Conservation (phyloP, 2,329 filamentous ascomycete species). For the Nannizziopsis barbatae region DNA sequence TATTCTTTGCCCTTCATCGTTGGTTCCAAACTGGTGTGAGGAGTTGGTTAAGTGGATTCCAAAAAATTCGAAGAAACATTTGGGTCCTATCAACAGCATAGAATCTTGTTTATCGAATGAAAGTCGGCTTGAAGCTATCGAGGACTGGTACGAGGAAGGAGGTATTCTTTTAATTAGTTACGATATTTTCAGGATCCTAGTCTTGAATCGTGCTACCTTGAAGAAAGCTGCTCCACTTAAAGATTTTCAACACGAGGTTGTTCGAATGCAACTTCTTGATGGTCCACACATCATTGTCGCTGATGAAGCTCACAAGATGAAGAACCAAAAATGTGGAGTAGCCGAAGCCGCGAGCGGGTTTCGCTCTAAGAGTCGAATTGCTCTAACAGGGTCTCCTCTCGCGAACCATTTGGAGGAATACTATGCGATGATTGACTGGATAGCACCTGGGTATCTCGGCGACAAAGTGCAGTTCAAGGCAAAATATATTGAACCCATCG, state of each 20-base stretch:
- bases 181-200: conserved; percentile 47
- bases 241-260: conserved; percentile 29
- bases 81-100: conserved; percentile 50
- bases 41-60: conserved; percentile 64
- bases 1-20: conserved; percentile 60
- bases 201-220: conserved; percentile 28
- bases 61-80: conserved; percentile 25
- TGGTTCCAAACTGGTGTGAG: conserved; percentile 74
- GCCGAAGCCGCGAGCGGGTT: conserved; percentile 49
- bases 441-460: conserved; percentile 68
- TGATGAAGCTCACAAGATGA: conserved; percentile 75
- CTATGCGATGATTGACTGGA: conserved; percentile 78
- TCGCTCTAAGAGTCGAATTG: conserved; percentile 59
- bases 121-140: conserved; percentile 40
- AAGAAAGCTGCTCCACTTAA: conserved; percentile 22
- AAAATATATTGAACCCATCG: conserved; percentile 63
- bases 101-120: conserved; percentile 30
- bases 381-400: conserved; percentile 75
- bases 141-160: conserved; percentile 51
- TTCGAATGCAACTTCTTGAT: conserved; percentile 44
- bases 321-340: conserved; percentile 49
- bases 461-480: conserved; percentile 54
- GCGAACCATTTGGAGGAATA: conserved; percentile 78
- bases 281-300: conserved; percentile 63
- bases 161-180: conserved; percentile 73